A percentile compares a stretch with the other conserved stretches of the same genome.
phyloP scores from a whole-genome alignment of 78 protist genomes.

The Salpingoeca rosetta region DNA sequence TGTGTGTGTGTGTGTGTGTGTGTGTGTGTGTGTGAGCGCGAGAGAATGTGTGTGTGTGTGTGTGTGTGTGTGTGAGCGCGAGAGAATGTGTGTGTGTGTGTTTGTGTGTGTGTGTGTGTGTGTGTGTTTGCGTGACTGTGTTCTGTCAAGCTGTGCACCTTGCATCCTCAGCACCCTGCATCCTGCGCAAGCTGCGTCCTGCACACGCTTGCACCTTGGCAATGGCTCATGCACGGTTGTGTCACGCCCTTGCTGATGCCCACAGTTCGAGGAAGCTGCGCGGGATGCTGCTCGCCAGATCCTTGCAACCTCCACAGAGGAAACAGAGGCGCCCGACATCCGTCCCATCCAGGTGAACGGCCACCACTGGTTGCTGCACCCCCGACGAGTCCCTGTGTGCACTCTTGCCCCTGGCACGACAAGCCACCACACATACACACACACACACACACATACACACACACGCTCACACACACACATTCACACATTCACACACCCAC shows the following conservation, averaged over 20 bases:
- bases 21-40: too few relatives aligned
- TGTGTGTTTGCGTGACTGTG: background rate
- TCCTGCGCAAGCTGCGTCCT: background rate
- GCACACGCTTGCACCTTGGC: background rate
- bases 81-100: too few relatives aligned
- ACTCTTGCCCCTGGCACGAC: background rate
- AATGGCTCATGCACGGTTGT: background rate
- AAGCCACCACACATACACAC: too few relatives aligned
- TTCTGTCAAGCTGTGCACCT: background rate
- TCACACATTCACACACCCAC: background rate
- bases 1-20: background rate
- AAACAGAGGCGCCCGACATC: background rate
- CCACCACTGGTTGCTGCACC: background rate
- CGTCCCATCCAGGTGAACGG: background rate
- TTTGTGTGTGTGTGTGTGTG: too few relatives aligned
- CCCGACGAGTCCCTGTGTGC: background rate
- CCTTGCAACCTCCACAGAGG: background rate
- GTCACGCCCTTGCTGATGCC: background rate
- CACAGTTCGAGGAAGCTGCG: background rate
- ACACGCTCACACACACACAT: background rate
- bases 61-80: too few relatives aligned
- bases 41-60: too few relatives aligned
- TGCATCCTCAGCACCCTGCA: background rate
- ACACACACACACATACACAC: background rate
- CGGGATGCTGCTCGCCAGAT: background rate